phyloP scores from a whole-genome alignment of 2,329 filamentous ascomycete genomes.

The Colletotrichum sp. region DNA sequence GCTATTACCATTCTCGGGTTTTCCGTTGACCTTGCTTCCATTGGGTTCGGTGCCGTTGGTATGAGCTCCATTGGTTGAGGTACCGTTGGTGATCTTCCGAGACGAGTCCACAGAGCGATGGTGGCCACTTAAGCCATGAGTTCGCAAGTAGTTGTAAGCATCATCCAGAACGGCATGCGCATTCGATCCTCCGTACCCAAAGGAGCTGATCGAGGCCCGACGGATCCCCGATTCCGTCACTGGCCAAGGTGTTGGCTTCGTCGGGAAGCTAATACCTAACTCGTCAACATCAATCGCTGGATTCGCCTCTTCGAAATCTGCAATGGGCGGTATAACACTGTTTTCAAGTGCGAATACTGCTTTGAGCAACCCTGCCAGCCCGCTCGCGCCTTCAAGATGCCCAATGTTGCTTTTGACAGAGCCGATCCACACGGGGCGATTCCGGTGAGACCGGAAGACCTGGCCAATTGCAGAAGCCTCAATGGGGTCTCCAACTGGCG shows the following conservation, averaged over 20 bases:
- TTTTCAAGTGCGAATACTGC: constrained; percentile 52
- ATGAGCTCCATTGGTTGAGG: background rate
- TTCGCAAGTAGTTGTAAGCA: background rate
- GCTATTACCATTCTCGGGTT: background rate
- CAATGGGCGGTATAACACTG: constrained; percentile 54
- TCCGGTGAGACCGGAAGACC: constrained; percentile 39
- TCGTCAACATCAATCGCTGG: constrained; percentile 49
- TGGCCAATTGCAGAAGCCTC: constrained; percentile 51
- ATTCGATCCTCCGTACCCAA: constrained; percentile 64
- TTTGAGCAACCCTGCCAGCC: constrained; percentile 58
- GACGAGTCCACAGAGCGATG: background rate
- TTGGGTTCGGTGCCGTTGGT: background rate
- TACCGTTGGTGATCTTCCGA: background rate
- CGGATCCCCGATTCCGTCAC: constrained; percentile 38
- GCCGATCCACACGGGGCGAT: constrained; percentile 50
- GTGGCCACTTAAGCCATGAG: constrained; percentile 38
- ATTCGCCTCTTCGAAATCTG: constrained; percentile 52
- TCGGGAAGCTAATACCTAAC: constrained; percentile 49
- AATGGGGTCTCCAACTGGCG: constrained; percentile 56
- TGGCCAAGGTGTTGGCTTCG: constrained; percentile 46
- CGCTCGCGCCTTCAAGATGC: constrained; percentile 56
- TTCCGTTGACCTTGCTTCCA: background rate
- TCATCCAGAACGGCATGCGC: constrained; percentile 52
- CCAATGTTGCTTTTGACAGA: constrained; percentile 61
- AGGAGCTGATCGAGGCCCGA: constrained; percentile 59